phyloP scores from a whole-genome alignment of 2,329 filamentous ascomycete species.

The Colletotrichum cuscutae region DNA sequence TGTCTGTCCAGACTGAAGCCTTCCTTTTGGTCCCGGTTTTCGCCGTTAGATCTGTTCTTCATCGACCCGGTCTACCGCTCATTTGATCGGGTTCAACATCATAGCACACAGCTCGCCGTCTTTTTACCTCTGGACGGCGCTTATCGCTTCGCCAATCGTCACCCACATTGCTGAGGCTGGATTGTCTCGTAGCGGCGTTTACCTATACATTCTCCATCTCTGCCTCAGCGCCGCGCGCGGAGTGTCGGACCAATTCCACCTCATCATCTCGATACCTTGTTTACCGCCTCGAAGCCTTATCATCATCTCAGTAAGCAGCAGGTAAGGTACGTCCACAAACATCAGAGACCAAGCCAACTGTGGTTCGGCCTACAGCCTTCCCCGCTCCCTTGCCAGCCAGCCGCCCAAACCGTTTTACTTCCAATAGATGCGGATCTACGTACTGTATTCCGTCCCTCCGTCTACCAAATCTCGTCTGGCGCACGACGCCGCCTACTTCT shows the following conservation, averaged over 20 bases:
- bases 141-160: not conserved
- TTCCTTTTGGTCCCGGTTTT: not conserved
- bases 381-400: conserved; percentile 12
- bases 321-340: not conserved
- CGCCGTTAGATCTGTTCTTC: not conserved
- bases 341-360: conserved; percentile 16
- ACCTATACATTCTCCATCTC: not conserved
- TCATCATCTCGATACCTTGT: not conserved
- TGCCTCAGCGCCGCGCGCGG: not conserved
- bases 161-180: not conserved
- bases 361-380: conserved; percentile 29
- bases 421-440: conserved; percentile 27
- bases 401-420: conserved; percentile 30
- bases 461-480: not conserved
- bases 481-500: conserved; percentile 9
- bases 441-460: conserved; percentile 4
- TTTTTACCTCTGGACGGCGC: conserved; percentile 5
- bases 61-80: not conserved
- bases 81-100: not conserved
- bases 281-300: not conserved
- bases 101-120: not conserved
- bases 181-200: not conserved
- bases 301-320: conserved; percentile 5
- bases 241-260: not conserved
- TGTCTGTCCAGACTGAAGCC: not conserved